Conservation (phyloP, 768 basidiomycete species). For the Saitozyma sp. region DNA sequence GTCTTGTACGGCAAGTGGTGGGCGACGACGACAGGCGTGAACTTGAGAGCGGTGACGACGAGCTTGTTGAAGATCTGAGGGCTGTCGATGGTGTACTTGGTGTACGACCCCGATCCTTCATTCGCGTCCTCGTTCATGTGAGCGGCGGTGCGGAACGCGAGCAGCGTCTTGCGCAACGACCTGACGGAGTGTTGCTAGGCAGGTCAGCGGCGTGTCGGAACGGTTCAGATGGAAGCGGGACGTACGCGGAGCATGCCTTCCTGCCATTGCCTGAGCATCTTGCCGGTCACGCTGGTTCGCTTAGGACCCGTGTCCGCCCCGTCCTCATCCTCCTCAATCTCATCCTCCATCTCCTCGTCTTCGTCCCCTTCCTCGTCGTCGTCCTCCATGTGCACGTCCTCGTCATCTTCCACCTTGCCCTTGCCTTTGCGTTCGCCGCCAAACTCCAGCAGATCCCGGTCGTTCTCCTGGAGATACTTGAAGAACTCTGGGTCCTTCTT, state of each 20-base stretch:
- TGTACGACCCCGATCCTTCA: constrained; percentile 51
- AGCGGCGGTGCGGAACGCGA: constrained; percentile 88
- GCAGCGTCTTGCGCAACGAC: constrained; percentile 74
- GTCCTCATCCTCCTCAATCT: constrained; percentile 60
- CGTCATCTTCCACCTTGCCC: constrained; percentile 56
- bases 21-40: constrained; percentile 82
- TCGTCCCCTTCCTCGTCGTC: constrained; percentile 65
- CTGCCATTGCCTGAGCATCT: constrained; percentile 78
- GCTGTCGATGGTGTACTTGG: constrained; percentile 85
- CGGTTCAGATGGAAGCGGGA: neutral
- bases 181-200: constrained; percentile 78
- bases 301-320: constrained; percentile 22
- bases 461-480: constrained; percentile 96
- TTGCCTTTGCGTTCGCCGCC: constrained; percentile 52
- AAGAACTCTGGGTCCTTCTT: constrained; percentile 99
- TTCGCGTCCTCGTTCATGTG: constrained; percentile 78
- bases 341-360: constrained; percentile 54
- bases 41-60: constrained; percentile 78
- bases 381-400: constrained; percentile 49
- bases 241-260: constrained; percentile 78
- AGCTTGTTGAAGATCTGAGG: constrained; percentile 91
- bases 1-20: constrained; percentile 88
- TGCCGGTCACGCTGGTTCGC: constrained; percentile 52
- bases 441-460: constrained; percentile 85
- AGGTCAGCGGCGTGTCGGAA: neutral